These are phyloP conservation scores for Porphyrellus cyaneotinctus DNA, from an alignment of 768 basidiomycete species.

Conservation along the genomic window DNA sequence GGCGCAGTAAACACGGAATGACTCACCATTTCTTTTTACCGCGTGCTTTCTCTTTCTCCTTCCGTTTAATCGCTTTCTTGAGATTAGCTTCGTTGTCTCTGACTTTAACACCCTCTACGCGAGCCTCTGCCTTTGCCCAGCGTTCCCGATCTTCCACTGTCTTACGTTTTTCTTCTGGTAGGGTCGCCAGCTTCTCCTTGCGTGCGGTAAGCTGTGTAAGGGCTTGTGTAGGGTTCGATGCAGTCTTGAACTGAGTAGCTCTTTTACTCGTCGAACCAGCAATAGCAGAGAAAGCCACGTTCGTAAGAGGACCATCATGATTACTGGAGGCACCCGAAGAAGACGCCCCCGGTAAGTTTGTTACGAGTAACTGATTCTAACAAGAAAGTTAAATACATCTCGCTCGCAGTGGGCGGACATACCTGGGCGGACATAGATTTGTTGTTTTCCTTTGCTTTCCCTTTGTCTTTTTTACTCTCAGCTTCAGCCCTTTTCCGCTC, in stretches of 20 bases:
- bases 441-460: slow-evolving; percentile 43
- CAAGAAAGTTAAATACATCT: not conserved
- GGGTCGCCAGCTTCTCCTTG: slow-evolving; percentile 67
- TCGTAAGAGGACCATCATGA: slow-evolving; percentile 45
- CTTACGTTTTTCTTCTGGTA: slow-evolving; percentile 84
- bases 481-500: slow-evolving; percentile 72
- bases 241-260: slow-evolving; percentile 54
- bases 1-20: not conserved
- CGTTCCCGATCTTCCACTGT: slow-evolving; percentile 75
- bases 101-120: slow-evolving; percentile 88
- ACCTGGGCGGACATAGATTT: slow-evolving; percentile 56
- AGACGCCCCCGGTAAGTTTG: slow-evolving; percentile 38
- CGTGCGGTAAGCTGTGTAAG: slow-evolving; percentile 73
- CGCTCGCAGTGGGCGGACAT: slow-evolving; percentile 8
- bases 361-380: slow-evolving; percentile 71
- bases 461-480: slow-evolving; percentile 51
- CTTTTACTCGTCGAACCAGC: slow-evolving; percentile 51
- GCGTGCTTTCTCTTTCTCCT: slow-evolving; percentile 86
- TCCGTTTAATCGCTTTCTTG: slow-evolving; percentile 91
- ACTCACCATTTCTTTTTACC: slow-evolving; percentile 81
- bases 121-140: slow-evolving; percentile 87
- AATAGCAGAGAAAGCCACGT: slow-evolving; percentile 65
- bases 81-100: slow-evolving; percentile 78
- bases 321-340: slow-evolving; percentile 23
- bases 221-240: slow-evolving; percentile 82